phyloP scores from a whole-genome alignment of 352 stramenopile genomes.

The Phytophthora cactorum region DNA sequence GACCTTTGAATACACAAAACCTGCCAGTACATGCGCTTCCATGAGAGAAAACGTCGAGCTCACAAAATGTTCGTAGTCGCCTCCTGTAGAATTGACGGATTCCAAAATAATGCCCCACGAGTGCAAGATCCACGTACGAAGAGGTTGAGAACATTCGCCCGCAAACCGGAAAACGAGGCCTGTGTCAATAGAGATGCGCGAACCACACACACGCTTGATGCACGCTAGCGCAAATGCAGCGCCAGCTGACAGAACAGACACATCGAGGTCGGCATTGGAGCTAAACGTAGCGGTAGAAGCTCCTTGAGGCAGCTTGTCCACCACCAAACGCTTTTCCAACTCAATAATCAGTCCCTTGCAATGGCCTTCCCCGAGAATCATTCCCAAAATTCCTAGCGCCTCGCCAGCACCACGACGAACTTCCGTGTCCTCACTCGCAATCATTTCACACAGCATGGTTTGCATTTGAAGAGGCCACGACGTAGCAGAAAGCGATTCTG shows the following conservation, averaged over 20 bases:
- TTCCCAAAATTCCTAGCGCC: constrained; percentile 65
- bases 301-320: constrained; percentile 58
- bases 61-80: constrained; percentile 86
- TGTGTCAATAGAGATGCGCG: constrained; percentile 76
- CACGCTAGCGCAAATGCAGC: constrained; percentile 80
- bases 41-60: constrained; percentile 77
- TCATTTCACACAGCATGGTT: constrained; percentile 82
- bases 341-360: constrained; percentile 68
- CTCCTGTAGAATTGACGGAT: constrained; percentile 72
- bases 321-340: constrained; percentile 70
- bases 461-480: constrained; percentile 80
- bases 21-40: constrained; percentile 74
- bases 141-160: constrained; percentile 67
- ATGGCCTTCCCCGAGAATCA: constrained; percentile 53
- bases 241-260: constrained; percentile 60
- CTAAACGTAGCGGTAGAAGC: constrained; percentile 33
- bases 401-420: constrained; percentile 81
- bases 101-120: constrained; percentile 87
- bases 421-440: constrained; percentile 63
- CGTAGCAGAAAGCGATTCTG: constrained; percentile 30
- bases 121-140: constrained; percentile 87
- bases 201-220: constrained; percentile 83
- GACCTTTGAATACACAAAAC: constrained; percentile 75
- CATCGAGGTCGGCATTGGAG: constrained; percentile 40
- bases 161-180: constrained; percentile 77